Evolutionary conservation across 768 basidiomycete species (phyloP), one percentile per base, ranked within the genome.

Genomic region (Lanmaoa rubissima): DNA sequence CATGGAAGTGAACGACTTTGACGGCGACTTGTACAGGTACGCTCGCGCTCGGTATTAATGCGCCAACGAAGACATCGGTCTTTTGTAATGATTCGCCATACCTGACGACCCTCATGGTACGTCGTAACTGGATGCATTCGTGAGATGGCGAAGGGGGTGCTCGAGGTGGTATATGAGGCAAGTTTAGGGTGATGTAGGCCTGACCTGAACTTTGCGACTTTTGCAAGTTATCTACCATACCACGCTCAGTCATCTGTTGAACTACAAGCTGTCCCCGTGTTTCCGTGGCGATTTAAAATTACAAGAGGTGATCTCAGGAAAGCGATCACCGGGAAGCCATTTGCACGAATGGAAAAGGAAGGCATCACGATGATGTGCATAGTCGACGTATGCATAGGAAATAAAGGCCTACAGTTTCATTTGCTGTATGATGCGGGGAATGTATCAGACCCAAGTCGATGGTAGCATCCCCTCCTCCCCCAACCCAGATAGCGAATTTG

Each of bases 51-150:
- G 88, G 28, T 28, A 28, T 28, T 63, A 90, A 28, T 6, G 28
- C 28, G 4, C 28, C 2, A 3, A 6, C 6, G 28, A 28, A 28
- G 28, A 85, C 88, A 0, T 76, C 82, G 2, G 77, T 85, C 7
- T 88, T 88, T 62, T 81, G 78, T 51, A 82, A 81, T 0, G 85
- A 86, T 66, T 86, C 85, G 0, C 81, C 82, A 1, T 84, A 56
- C 65, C 61, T 86, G 36, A 85, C 84, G 1, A 82, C 84, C 1
- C 76, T 87, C 9, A 82, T 80, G 79, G 83, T 82, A 63, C 2
- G 77, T 24, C 21, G 21, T 24, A 24, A 24, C 3, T 1, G 21
- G 21, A 24, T 24, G 21, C 21, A 24, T 24, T 24, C 21, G 21
- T 28, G 28, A 28, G 28, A 28, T 28, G 28, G 28, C 28, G 28